Evolutionary conservation across 179 eudicot species (phyloP), one percentile per base, ranked within the genome.

Genomic region (Gypsophila paniculata): DNA sequence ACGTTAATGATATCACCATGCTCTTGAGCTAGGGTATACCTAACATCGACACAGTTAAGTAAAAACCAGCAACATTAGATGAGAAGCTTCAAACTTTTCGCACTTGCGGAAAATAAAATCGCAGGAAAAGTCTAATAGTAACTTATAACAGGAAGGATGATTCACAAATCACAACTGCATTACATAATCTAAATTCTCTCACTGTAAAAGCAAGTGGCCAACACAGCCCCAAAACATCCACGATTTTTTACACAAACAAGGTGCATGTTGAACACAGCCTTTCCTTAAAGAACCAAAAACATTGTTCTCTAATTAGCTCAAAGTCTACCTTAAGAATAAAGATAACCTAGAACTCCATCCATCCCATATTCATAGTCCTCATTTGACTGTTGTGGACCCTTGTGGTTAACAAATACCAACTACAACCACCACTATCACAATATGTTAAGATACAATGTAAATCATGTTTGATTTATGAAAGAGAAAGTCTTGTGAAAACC

Each of bases 1-100:
- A 93, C 86, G 76, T 93, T 93, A 68, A 93, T 89, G 69, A 91
- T 81, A 80, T 93, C 97, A 66, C 97, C 97, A 73, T 91, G 93
- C 82, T 93, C 98, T 80, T 86, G 96, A 75, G 91, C 90, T 71
- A 93, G 83, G 69, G 79, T 76, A 74, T 93, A 91, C 93, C 97
- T 93, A n/a, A 75, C 38, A 78, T 48, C 52, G 66, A 12, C 58
- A 55, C 17, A 49, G 58, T 34, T 42, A 65, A 14, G 70, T 53
- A 36, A 36, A 4, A 32, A 21, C 14, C 51, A 62, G 57, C 25
- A 29, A 5, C 19, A 23, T 8, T 25, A 71, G 0, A 51, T 22
- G 18, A 36, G 14, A 62, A 71, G 39, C 38, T 58, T 52, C 26
- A 70, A 48, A 38, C 15, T 18, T 63, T 60, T 17, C 17, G 64